Evolutionary conservation across 2,329 filamentous ascomycete genomes (phyloP).

Genomic region (Emergomyces africanus): DNA sequence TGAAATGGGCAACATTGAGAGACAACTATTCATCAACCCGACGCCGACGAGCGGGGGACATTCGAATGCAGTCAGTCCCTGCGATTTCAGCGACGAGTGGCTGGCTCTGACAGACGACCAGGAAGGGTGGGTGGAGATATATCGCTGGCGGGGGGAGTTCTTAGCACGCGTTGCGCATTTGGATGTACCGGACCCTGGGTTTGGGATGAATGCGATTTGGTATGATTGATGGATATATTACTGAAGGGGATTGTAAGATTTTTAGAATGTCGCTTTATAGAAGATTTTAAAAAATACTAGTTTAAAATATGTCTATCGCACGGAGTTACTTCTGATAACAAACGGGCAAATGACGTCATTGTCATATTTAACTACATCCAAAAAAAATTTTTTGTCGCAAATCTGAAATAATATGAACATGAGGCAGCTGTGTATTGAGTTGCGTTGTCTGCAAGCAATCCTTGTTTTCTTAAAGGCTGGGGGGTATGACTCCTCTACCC

Average conservation of each 20-base stretch:
- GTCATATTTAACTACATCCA: too few species aligned
- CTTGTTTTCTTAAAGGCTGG: too few species aligned
- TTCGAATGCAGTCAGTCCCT: constrained; percentile 75
- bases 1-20: constrained; percentile 57
- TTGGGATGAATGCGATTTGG: constrained; percentile 96
- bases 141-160: constrained; percentile 73
- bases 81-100: constrained; percentile 78
- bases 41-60: constrained; percentile 81
- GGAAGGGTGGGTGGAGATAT: constrained; percentile 76
- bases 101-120: constrained; percentile 82
- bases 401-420: too few species aligned
- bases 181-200: constrained; percentile 73
- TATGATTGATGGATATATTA: constrained; percentile 47
- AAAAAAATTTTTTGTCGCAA: too few species aligned
- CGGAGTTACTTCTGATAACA: too few species aligned
- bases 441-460: too few species aligned
- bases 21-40: constrained; percentile 67
- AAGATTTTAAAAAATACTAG: too few species aligned
- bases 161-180: constrained; percentile 63
- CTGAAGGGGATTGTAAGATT: not conserved
- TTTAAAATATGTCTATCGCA: too few species aligned
- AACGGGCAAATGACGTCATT: not conserved
- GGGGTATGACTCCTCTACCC: too few species aligned
- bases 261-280: too few species aligned
- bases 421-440: too few species aligned